Base-by-base conservation (phyloP, 495 filamentous ascomycete genomes). In the Penicillium atrosanguineum region DNA sequence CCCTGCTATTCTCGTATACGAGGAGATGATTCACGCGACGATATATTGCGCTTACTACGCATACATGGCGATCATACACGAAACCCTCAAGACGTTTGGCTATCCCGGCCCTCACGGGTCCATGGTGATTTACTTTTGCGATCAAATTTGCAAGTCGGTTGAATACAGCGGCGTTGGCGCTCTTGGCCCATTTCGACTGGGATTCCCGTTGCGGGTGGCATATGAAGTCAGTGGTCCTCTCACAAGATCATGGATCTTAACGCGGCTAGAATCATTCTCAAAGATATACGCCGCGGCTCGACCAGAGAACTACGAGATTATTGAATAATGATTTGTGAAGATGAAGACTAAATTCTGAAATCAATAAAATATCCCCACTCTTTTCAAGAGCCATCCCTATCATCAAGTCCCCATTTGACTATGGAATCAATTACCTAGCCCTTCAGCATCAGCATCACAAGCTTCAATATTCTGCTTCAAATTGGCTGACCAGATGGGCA, bases 121-220 rank as follows among this genome's bases (percentile, higher is more conserved):
- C 21, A 65, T 63, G 60, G 52, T 66, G 9, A 28, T 48, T 21
- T 67, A 67, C 51, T 71, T 62, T 28, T 55, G 64, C 15, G 70
- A 71, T 53, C 64, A 66, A 53, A 69, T 71, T 21, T 73, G 70
- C 59, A 65, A 53, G 36, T 72, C 69, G 6, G 60, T 73, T 11
- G 68, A 71, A 52, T 69, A 64, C 36, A 63, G 57, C 23, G 40
- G 61, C 8, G 57, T 53, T 16, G 68, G 70, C 7, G 43, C 65
- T n/a, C 54, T 71, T 16, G 66, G 70, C 0, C 70, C 67, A 14
- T 71, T 64, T 45, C 60, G 64, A 50, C 56, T 68, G 52, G 70
- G 60, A 1, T 70, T 72, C 39, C 43, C 68, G 12, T 46, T 72
- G 23, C 59, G 55, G n/a, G 67, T 70, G 15, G 69, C 60, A 4